These are phyloP conservation scores for Xylaria curta DNA, from an alignment of 495 filamentous ascomycete species.

Conservation along the genomic window DNA sequence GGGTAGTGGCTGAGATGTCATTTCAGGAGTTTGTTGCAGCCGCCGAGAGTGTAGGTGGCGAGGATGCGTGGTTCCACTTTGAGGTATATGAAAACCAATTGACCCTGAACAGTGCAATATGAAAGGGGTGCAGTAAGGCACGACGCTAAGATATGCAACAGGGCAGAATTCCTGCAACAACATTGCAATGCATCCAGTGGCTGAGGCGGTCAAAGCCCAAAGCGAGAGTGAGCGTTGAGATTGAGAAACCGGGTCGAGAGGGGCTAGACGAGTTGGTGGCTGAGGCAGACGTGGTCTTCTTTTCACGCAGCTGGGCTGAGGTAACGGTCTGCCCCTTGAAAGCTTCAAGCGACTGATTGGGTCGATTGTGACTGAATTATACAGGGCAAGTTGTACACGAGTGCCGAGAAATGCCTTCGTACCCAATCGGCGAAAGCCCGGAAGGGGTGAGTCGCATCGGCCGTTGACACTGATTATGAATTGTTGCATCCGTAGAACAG, in stretches of 20 bases:
- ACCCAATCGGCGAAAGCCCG: slow-evolving; percentile 49
- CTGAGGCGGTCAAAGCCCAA: slow-evolving; percentile 56
- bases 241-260: slow-evolving; percentile 69
- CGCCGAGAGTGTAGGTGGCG: slow-evolving; percentile 19
- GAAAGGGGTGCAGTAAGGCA: slow-evolving; percentile 10
- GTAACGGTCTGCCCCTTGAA: slow-evolving; percentile 43
- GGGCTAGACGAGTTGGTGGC: slow-evolving; percentile 67
- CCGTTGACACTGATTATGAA: slow-evolving; percentile 26
- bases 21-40: slow-evolving; percentile 25
- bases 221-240: slow-evolving; percentile 68
- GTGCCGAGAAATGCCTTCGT: slow-evolving; percentile 56
- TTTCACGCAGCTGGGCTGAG: slow-evolving; percentile 72
- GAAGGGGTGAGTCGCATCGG: slow-evolving; percentile 52
- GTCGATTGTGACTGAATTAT: slow-evolving; percentile 6
- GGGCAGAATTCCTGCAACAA: slow-evolving; percentile 71
- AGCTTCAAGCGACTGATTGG: slow-evolving; percentile 15
- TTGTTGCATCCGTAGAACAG: slow-evolving; percentile 33
- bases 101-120: slow-evolving; percentile 13
- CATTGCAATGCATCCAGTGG: slow-evolving; percentile 65
- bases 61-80: slow-evolving; percentile 71
- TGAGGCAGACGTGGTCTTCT: slow-evolving; percentile 72
- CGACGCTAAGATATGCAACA: slow-evolving; percentile 43
- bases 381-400: slow-evolving; percentile 56
- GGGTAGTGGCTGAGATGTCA: slow-evolving; percentile 25
- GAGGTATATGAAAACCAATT: slow-evolving; percentile 61